Percentiles rank a stretch among this genome's conserved stretches.
phyloP scores from a whole-genome alignment of 768 basidiomycete genomes.

The Tricholoma flavovirens region DNA sequence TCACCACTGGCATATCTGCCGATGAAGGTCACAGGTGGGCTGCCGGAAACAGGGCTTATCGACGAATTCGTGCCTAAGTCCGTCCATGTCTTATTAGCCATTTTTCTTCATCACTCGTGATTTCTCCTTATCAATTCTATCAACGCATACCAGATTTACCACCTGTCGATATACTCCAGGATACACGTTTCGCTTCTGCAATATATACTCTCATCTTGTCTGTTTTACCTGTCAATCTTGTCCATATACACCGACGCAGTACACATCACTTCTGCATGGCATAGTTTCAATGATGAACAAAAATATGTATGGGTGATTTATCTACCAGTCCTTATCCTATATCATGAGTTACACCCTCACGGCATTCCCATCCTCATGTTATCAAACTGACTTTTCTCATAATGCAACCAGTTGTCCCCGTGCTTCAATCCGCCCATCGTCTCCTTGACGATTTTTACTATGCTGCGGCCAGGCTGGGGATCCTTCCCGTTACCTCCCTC shows the following conservation, averaged over 20 bases:
- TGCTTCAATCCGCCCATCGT: constrained; percentile 71
- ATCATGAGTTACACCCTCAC: neutral
- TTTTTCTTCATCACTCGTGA: neutral
- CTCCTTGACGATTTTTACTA: constrained; percentile 71
- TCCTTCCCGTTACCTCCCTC: constrained; percentile 74
- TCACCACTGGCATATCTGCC: constrained; percentile 59
- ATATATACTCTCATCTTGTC: neutral
- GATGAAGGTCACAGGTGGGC: constrained; percentile 66
- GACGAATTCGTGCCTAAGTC: constrained; percentile 8
- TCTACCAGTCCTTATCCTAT: neutral
- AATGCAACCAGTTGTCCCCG: constrained; percentile 71
- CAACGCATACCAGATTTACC: neutral
- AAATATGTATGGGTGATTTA: neutral
- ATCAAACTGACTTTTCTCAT: constrained; percentile 71
- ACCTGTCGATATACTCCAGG: neutral
- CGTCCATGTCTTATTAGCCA: neutral
- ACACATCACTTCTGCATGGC: neutral
- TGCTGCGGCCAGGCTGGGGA: constrained; percentile 58
- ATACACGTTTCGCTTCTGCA: neutral
- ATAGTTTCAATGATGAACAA: too few relatives aligned
- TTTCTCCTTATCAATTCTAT: neutral
- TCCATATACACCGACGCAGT: too few relatives aligned
- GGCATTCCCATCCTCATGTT: constrained; percentile 72
- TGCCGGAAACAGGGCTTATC: constrained; percentile 68
- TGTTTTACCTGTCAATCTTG: too few relatives aligned